Conservation (phyloP, 768 basidiomycete genomes). For the Mycena metata region DNA sequence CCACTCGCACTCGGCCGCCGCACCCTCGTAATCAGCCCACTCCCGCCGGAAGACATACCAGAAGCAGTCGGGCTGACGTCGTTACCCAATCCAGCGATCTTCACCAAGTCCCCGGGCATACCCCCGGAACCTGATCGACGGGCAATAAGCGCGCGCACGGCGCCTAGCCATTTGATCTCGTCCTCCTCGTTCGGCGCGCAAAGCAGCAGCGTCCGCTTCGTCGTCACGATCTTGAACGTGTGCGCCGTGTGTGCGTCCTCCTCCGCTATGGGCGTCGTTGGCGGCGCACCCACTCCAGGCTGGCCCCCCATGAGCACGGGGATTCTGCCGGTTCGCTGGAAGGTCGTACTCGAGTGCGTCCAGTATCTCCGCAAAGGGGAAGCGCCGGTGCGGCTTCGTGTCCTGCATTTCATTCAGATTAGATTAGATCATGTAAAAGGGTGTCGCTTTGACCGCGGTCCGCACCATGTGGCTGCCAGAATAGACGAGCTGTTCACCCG, state of each 20-base stretch:
- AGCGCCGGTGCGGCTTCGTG: constrained; percentile 87
- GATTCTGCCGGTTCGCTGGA: constrained; percentile 64
- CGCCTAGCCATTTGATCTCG: constrained; percentile 98
- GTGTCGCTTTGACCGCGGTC: constrained; percentile 38
- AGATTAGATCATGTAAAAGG: constrained; percentile 11
- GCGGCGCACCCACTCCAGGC: constrained; percentile 27
- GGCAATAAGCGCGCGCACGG: constrained; percentile 91
- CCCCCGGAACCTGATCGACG: constrained; percentile 68
- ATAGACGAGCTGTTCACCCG: constrained; percentile 89
- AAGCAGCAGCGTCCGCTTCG: constrained; percentile 88
- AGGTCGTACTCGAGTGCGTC: constrained; percentile 93
- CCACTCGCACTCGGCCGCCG: constrained; percentile 63
- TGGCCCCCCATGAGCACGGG: constrained; percentile 52
- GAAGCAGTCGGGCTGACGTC: constrained; percentile 39
- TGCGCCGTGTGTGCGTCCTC: constrained; percentile 63
- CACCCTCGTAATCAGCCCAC: constrained; percentile 61
- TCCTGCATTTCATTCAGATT: constrained; percentile 67
- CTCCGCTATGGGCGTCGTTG: constrained; percentile 19
- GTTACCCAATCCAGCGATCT: constrained; percentile 36
- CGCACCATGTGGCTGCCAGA: constrained; percentile 95
- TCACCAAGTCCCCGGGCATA: constrained; percentile 61
- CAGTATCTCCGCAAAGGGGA: constrained; percentile 86
- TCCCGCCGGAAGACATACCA: constrained; percentile 43
- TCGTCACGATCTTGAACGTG: constrained; percentile 97
- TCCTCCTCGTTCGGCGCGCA: constrained; percentile 98